Conservation (phyloP, 345 rosid genomes). For the Eucalyptus regnans region DNA sequence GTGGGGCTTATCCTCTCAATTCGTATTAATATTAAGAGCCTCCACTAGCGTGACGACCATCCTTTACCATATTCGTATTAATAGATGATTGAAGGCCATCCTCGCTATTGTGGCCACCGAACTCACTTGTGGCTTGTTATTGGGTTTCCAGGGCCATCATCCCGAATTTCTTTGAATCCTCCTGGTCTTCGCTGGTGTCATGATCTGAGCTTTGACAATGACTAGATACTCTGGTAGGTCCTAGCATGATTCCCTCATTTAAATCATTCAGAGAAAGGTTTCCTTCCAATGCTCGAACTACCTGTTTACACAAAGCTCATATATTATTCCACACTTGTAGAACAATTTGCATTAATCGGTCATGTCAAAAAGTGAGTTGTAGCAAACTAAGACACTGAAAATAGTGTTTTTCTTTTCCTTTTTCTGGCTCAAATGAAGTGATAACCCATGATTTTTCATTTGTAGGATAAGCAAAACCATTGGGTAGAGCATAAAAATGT, state of each 20-base stretch:
- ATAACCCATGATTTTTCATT: neutral
- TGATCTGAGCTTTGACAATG: constrained; percentile 45
- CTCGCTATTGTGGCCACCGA: constrained; percentile 38
- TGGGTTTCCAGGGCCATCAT: constrained; percentile 55
- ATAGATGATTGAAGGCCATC: constrained; percentile 27
- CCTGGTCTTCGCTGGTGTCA: constrained; percentile 43
- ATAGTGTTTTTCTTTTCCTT: too few species aligned
- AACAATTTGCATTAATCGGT: neutral
- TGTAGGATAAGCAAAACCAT: neutral
- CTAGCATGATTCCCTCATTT: constrained; percentile 40
- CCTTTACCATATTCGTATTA: neutral
- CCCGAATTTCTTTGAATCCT: constrained; percentile 58
- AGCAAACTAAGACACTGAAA: too few species aligned
- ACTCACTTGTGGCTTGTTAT: constrained; percentile 38
- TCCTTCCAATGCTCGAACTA: constrained; percentile 72
- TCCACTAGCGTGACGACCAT: neutral
- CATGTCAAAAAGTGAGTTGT: too few species aligned
- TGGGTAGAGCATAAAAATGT: neutral
- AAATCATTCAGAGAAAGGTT: constrained; percentile 48
- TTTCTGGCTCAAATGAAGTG: too few species aligned
- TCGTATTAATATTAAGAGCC: neutral
- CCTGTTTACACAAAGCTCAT: constrained; percentile 14
- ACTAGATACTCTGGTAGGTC: constrained; percentile 24
- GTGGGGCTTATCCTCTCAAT: neutral
- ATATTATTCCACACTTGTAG: neutral